Evolutionary conservation across 768 basidiomycete species (phyloP).

Genomic region (Amanita pseudoporphyria): DNA sequence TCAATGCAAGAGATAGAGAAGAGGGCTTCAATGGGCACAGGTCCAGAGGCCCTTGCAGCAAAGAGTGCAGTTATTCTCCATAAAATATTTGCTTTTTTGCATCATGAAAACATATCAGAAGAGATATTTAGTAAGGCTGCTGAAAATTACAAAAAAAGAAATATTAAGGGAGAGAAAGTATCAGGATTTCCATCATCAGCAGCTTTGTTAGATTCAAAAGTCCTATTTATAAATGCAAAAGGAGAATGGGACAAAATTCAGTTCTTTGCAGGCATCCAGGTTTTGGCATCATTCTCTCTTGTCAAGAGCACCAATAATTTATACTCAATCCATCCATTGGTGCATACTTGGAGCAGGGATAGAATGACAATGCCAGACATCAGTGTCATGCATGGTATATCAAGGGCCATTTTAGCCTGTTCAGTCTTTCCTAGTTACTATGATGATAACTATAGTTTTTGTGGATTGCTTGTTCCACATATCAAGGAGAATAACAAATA

Average conservation of each 20-base stretch:
- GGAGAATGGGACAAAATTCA: neutral
- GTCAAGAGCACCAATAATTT: neutral
- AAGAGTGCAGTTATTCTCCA: neutral
- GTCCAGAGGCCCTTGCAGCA: neutral
- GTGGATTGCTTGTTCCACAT: neutral
- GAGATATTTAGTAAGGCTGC: neutral
- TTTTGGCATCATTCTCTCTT: neutral
- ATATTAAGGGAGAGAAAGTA: neutral
- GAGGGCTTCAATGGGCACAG: neutral
- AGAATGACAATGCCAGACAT: neutral
- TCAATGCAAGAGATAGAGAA: neutral
- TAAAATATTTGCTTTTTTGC: neutral
- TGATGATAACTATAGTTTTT: neutral
- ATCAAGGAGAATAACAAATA: neutral
- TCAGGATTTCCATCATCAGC: neutral
- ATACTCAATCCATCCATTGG: conserved; percentile 1
- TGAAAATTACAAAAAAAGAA: neutral
- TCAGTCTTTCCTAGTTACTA: neutral
- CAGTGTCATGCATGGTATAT: neutral
- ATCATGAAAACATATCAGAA: neutral
- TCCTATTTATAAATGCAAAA: neutral
- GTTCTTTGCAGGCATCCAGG: neutral
- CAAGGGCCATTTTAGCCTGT: neutral
- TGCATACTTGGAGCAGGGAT: neutral
- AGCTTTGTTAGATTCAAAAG: neutral